A percentile compares a stretch with the other conserved stretches of the same genome.
Conservation (phyloP, 1,139 yeast genomes). For the Hansenula lynferdii region DNA sequence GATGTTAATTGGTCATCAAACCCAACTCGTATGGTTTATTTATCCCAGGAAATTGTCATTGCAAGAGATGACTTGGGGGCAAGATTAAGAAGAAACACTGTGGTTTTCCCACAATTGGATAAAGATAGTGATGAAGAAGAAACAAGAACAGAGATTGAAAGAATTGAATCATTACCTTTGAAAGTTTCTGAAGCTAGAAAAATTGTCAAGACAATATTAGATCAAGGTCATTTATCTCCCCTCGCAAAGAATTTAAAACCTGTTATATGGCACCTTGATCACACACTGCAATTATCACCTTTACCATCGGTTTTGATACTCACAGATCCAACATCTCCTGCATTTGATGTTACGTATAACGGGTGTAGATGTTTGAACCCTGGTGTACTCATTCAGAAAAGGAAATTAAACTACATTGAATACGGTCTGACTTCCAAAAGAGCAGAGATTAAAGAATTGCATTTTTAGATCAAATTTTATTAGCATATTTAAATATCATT, state of each 20-base stretch:
- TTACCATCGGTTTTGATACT: slow-evolving; percentile 67
- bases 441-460: slow-evolving; percentile 43
- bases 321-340: slow-evolving; percentile 65
- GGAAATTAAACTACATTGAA: slow-evolving; percentile 62
- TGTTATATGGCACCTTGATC: slow-evolving; percentile 65
- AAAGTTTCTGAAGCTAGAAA: slow-evolving; percentile 62
- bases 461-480: slow-evolving; percentile 25
- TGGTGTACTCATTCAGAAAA: slow-evolving; percentile 47
- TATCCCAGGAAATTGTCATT: slow-evolving; percentile 78
- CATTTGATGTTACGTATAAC: slow-evolving; percentile 71
- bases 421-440: slow-evolving; percentile 57
- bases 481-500: too few relatives aligned
- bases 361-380: slow-evolving; percentile 81
- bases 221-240: slow-evolving; percentile 87
- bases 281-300: slow-evolving; percentile 67
- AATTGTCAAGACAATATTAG: slow-evolving; percentile 72
- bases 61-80: slow-evolving; percentile 69
- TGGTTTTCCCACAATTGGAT: slow-evolving; percentile 40
- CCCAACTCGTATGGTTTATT: slow-evolving; percentile 72
- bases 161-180: slow-evolving; percentile 27
- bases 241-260: slow-evolving; percentile 59
- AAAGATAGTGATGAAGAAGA: slow-evolving; percentile 12
- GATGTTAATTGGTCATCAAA: slow-evolving; percentile 70
- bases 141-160: slow-evolving; percentile 20
- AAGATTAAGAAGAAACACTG: slow-evolving; percentile 65